Conservation (phyloP, 2,329 filamentous ascomycete genomes). For the Xenoacremonium recifei region DNA sequence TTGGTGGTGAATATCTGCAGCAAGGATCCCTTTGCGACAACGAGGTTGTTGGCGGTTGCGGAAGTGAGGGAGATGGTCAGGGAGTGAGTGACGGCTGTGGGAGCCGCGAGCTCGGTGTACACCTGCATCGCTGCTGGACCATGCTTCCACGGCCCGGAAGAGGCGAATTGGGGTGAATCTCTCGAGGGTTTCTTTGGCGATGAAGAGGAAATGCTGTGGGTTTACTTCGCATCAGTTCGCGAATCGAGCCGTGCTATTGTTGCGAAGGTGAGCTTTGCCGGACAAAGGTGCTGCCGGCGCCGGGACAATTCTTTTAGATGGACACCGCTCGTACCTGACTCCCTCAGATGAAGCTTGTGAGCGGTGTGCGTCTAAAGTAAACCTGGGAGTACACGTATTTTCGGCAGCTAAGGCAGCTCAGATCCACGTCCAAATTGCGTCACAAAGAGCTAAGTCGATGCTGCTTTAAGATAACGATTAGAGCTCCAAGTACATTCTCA, state of each 20-base stretch:
- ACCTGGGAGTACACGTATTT: background rate
- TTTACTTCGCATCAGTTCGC: too few relatives aligned
- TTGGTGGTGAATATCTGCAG: slow-evolving; percentile 86
- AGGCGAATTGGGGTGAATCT: slow-evolving; percentile 15
- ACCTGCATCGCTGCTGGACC: slow-evolving; percentile 73
- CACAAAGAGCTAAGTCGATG: too few relatives aligned
- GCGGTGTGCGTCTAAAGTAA: too few relatives aligned
- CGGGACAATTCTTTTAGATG: too few relatives aligned
- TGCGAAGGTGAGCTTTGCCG: too few relatives aligned
- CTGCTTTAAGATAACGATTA: too few relatives aligned
- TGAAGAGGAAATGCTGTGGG: too few relatives aligned
- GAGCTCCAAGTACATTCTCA: too few relatives aligned
- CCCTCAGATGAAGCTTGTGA: too few relatives aligned
- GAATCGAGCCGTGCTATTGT: too few relatives aligned
- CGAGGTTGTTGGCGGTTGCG: slow-evolving; percentile 74
- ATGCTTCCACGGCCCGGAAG: slow-evolving; percentile 27
- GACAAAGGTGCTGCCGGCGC: too few relatives aligned
- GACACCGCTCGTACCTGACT: too few relatives aligned
- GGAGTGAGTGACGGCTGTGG: slow-evolving; percentile 90
- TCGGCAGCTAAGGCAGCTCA: slow-evolving; percentile 1
- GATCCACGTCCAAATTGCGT: background rate
- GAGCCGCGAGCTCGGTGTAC: slow-evolving; percentile 93
- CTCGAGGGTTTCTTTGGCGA: slow-evolving; percentile 2
- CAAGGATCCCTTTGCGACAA: slow-evolving; percentile 89
- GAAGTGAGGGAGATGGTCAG: slow-evolving; percentile 76